Conservation (phyloP, 805 yeast species). For the Yarrowia keelungensis region DNA sequence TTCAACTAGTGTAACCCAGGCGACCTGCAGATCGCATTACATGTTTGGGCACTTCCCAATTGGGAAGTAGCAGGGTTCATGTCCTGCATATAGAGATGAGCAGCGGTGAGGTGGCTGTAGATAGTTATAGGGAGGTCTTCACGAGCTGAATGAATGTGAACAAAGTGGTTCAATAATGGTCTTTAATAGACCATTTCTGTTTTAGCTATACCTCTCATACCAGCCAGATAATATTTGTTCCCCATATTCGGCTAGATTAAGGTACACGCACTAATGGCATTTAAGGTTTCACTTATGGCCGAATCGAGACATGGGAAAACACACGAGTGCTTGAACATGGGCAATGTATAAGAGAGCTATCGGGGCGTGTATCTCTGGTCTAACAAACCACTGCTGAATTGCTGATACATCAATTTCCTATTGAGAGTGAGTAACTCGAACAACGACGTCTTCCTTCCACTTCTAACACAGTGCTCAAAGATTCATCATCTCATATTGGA, state of each 20-base stretch:
- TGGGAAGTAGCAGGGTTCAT: neutral
- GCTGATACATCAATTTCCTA: conserved; percentile 9
- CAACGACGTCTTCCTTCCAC: neutral
- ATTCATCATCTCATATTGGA: conserved; percentile 33
- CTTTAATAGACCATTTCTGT: too few species aligned
- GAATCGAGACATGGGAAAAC: conserved; percentile 33
- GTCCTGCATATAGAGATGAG: conserved; percentile 16
- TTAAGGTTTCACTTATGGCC: conserved; percentile 19
- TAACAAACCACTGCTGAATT: conserved; percentile 16
- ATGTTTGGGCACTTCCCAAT: conserved; percentile 1
- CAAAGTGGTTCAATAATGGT: too few species aligned
- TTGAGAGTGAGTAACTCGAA: conserved; percentile 35
- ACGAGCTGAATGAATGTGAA: too few species aligned
- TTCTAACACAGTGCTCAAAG: conserved; percentile 34
- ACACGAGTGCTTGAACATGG: neutral
- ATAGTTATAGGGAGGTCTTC: too few species aligned
- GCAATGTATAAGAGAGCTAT: conserved; percentile 16
- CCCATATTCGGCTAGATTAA: conserved; percentile 1
- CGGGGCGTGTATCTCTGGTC: neutral
- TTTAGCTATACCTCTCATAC: too few species aligned
- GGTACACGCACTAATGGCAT: neutral
- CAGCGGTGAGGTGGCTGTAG: neutral
- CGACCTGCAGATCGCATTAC: conserved; percentile 1
- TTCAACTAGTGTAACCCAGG: neutral
- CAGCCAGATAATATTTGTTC: conserved; percentile 5